Evolutionary conservation across 345 rosid genomes (phyloP), one percentile per base, ranked within the genome.

Genomic region (Brassica juncea): DNA sequence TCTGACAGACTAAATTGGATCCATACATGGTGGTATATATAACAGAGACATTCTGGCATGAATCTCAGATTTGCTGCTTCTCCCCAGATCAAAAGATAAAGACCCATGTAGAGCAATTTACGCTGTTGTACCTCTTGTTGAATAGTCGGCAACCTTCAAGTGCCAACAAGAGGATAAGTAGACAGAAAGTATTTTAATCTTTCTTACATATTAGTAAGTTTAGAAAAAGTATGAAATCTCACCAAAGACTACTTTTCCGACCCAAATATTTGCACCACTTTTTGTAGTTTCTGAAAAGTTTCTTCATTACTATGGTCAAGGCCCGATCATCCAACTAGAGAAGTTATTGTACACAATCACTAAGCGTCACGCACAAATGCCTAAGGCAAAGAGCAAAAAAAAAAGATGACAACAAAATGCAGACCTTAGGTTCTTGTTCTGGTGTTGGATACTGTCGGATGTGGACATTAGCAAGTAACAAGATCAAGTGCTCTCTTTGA

Each of bases 101-200:
- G 86, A 63, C 94, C 97, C 97, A 93, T 91, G 84, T 91, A 93
- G 4, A 93, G 87, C 76, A 93, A 77, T 80, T 91, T 93, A 7
- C 98, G 94, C 74, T 93, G 98, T 23, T 93, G 98, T 77, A 93
- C 90, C 78, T 93, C 98, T 81, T 93, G 98, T 60, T 93, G 98
- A 84, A 91, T 93, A 34, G 94, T 91, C 0, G 98, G 98, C 78
- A 93, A 86, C 98, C 98, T 93, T 82, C 73, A 61, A 49, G 59
- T 70, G 58, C 8, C 68, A 76, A 71, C 70, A 76, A 58, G 68
- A 73, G 58, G 21, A 54, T 69, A 37, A 70, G 19, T 30, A 68
- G 60, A 47, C 70, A 52, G 19, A 19, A 62, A 35, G 59, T 25
- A 14, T 12, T 61, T n/a, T 31, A 44, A 59, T 58, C 57, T 37